A percentile compares a stretch with the other conserved stretches of the same genome.
phyloP scores from a whole-genome alignment of 345 rosid species.

The Viola odorata region DNA sequence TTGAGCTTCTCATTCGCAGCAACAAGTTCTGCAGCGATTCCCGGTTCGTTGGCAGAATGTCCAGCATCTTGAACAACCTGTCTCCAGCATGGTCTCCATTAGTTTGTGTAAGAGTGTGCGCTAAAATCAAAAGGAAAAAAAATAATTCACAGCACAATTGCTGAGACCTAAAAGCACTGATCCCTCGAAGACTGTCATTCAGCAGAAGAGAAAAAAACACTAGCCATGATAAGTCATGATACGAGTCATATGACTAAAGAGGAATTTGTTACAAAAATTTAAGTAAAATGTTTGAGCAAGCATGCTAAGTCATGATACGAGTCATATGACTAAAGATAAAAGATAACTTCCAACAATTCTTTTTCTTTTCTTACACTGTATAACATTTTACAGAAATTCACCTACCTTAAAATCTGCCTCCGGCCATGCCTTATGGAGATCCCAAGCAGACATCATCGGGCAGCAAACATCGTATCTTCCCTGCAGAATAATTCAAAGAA shows the following conservation, averaged over 20 bases:
- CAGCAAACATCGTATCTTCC: slow-evolving; percentile 93
- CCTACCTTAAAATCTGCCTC: slow-evolving; percentile 86
- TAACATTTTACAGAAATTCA: not conserved
- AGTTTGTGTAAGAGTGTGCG: not conserved
- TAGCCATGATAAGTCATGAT: no score
- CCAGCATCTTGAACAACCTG: slow-evolving; percentile 89
- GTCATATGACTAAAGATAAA: not conserved
- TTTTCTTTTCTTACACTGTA: no score
- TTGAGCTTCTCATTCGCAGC: slow-evolving; percentile 78
- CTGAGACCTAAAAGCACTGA: no score
- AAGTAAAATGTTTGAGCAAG: no score
- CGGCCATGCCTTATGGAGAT: slow-evolving; percentile 93
- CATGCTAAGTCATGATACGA: no score
- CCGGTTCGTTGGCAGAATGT: slow-evolving; percentile 90
- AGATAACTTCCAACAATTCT: not conserved
- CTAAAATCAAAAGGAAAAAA: not conserved
- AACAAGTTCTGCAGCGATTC: slow-evolving; percentile 83
- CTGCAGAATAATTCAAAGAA: slow-evolving; percentile 35
- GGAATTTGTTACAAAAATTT: no score
- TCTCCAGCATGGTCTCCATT: slow-evolving; percentile 4
- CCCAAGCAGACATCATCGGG: slow-evolving; percentile 99
- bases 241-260: no score
- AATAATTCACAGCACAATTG: not conserved
- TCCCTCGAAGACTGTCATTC: no score
- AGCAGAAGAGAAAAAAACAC: no score